Evolutionary conservation across 164 flowering plant species (phyloP).

Genomic region (Sextonia rubra): DNA sequence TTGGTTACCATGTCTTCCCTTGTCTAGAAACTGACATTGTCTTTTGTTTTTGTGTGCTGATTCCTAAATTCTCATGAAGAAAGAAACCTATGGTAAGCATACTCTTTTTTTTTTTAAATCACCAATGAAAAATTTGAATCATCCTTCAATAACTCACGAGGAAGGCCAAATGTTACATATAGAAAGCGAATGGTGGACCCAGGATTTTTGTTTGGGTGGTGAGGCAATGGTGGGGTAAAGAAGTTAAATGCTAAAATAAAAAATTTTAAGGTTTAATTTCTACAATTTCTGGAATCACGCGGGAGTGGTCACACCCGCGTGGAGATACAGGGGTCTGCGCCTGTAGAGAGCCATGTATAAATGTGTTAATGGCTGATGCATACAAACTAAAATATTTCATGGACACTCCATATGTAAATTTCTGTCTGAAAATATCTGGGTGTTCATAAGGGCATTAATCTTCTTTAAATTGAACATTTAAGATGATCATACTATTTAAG

Average conservation of each 20-base stretch:
- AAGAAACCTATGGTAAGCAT: conserved; percentile 84
- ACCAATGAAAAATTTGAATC: not conserved
- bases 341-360: no score
- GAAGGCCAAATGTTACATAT: no score
- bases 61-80: conserved; percentile 44
- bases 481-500: not conserved
- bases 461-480: not conserved
- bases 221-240: no score
- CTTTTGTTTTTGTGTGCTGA: conserved; percentile 25
- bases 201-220: no score
- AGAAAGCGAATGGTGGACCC: no score
- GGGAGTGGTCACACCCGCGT: no score
- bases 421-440: not conserved
- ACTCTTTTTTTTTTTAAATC: not conserved
- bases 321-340: no score
- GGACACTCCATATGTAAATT: not conserved
- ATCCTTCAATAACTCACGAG: not conserved
- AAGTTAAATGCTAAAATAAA: no score
- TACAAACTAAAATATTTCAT: not conserved
- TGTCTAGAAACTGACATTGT: conserved; percentile 26
- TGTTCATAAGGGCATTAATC: not conserved
- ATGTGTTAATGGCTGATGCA: not conserved
- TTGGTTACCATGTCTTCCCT: conserved; percentile 7
- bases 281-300: no score
- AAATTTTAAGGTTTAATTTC: no score